Evolutionary conservation across 1,284 basidiomycete species (phyloP).

Genomic region (Apiotrichum porosum): DNA sequence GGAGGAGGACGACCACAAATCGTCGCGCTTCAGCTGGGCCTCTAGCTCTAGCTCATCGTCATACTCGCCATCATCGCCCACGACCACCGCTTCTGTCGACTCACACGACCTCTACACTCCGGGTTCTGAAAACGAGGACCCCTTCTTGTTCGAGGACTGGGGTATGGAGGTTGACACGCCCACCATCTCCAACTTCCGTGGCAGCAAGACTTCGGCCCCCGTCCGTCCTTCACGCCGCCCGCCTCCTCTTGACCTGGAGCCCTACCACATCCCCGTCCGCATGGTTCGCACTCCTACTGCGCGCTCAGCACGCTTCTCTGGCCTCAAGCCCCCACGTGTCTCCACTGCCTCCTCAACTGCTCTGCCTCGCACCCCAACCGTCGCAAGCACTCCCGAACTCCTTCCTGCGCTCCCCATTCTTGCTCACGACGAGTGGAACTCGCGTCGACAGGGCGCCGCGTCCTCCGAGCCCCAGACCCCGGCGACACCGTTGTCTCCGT

Average conservation of each 20-base stretch:
- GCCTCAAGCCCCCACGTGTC: slow-evolving; percentile 2
- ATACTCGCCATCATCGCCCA: neutral
- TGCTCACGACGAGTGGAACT: slow-evolving; percentile 11
- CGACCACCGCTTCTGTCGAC: neutral
- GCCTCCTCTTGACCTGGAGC: neutral
- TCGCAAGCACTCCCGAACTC: neutral
- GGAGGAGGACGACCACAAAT: slow-evolving; percentile 11
- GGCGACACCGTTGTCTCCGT: slow-evolving; percentile 12
- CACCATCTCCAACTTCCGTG: neutral
- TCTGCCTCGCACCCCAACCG: slow-evolving; percentile 1
- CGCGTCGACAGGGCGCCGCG: slow-evolving; percentile 1
- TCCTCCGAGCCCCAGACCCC: slow-evolving; percentile 7
- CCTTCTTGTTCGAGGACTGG: slow-evolving; percentile 6
- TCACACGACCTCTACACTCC: slow-evolving; percentile 5
- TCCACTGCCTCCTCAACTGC: slow-evolving; percentile 2
- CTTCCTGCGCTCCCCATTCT: slow-evolving; percentile 26
- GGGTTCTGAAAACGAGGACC: slow-evolving; percentile 5
- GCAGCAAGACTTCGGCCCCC: neutral
- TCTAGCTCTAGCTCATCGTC: no score
- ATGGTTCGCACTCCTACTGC: slow-evolving; percentile 2
- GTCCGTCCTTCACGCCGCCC: neutral
- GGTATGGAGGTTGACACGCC: neutral
- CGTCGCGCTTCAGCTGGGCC: neutral
- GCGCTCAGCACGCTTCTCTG: neutral
- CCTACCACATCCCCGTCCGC: neutral